Base-by-base conservation (phyloP, 768 basidiomycete genomes). In the Leccinum subtestaceum region DNA sequence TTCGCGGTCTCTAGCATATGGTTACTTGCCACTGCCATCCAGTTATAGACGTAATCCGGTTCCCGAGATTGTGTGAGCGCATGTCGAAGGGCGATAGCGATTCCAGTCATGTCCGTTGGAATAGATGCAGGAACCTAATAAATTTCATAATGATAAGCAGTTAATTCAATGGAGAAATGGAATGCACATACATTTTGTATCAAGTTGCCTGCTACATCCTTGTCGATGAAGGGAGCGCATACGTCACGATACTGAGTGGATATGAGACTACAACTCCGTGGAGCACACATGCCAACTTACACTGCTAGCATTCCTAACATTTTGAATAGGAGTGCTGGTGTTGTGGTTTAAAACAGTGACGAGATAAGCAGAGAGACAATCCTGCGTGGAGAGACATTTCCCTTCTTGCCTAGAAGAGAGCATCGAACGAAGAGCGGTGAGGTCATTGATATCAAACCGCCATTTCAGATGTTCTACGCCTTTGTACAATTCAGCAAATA, bases 311-410 rank as follows among this genome's bases (percentile, higher is more conserved):
- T 75, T 74, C 10, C 70, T 67, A 32, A 75, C 57, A 17, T 17
- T 58, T 3, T 51, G 56, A 7, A 75, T 62, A 6, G 60, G 31
- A 34, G 23, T 21, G 3, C 45, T 58, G 38, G 32, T 49, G 47
- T 62, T 57, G 9, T 58, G 52, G 32, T 72, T 70, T 17, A 74
- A 52, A 12, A 64, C 53, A 3, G 62, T 47, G 17, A 70, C 64
- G 8, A 74, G 36, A 56, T 67, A 70, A 13, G 72, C 72, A 2
- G 65, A 68, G 46, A 75, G 61, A 58, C 70, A 69, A 56, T 75
- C 73, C 25, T 75, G 74, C 6, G 55, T 53, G 9, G 72, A 67
- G n/a, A 69, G 43, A 48, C 45, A 57, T 6, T 0, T 21, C n/a
- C 17, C 53, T 32, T 46, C 54, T 27, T 45, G 49, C 19, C 10